phyloP scores from a whole-genome alignment of 371 early-diverging fungal species.

The Saksenaea oblongispora region DNA sequence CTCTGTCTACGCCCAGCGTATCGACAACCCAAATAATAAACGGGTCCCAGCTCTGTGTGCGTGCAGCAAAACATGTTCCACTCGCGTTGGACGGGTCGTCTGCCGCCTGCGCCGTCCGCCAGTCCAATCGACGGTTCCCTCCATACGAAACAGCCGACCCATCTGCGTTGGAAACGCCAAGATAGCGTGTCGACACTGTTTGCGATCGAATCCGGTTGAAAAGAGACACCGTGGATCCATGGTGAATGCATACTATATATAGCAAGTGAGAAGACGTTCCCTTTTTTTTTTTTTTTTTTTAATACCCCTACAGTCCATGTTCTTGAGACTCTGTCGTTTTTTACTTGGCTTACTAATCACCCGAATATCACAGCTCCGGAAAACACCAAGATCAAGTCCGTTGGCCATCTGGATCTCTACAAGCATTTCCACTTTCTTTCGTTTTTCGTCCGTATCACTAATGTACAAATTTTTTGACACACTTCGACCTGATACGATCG shows the following conservation, averaged over 20 bases:
- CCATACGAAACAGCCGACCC: slow-evolving; percentile 40
- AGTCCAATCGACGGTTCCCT: slow-evolving; percentile 7
- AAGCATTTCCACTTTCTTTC: slow-evolving; percentile 67
- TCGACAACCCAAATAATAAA: slow-evolving; percentile 80
- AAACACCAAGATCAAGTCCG: slow-evolving; percentile 59
- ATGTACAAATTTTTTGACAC: slow-evolving; percentile 75
- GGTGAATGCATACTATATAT: slow-evolving; percentile 62
- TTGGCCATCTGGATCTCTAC: slow-evolving; percentile 65
- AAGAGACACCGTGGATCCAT: slow-evolving; percentile 70
- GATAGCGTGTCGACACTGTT: slow-evolving; percentile 76
- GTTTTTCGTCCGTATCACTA: slow-evolving; percentile 74
- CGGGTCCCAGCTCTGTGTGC: slow-evolving; percentile 75
- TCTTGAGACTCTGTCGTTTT: slow-evolving; percentile 74
- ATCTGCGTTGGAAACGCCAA: slow-evolving; percentile 62
- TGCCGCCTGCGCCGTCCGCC: neutral
- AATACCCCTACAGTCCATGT: slow-evolving; percentile 52
- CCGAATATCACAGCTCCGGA: slow-evolving; percentile 69
- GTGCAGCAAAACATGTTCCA: slow-evolving; percentile 59
- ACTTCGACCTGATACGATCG: slow-evolving; percentile 56
- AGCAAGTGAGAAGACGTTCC: neutral
- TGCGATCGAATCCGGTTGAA: slow-evolving; percentile 79
- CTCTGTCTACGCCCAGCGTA: slow-evolving; percentile 36
- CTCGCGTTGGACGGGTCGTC: slow-evolving; percentile 1
- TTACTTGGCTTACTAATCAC: slow-evolving; percentile 83
- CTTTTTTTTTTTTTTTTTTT: too few species aligned